phyloP scores from a whole-genome alignment of 148 eudicot genomes.

The Nepenthes gracilis region DNA sequence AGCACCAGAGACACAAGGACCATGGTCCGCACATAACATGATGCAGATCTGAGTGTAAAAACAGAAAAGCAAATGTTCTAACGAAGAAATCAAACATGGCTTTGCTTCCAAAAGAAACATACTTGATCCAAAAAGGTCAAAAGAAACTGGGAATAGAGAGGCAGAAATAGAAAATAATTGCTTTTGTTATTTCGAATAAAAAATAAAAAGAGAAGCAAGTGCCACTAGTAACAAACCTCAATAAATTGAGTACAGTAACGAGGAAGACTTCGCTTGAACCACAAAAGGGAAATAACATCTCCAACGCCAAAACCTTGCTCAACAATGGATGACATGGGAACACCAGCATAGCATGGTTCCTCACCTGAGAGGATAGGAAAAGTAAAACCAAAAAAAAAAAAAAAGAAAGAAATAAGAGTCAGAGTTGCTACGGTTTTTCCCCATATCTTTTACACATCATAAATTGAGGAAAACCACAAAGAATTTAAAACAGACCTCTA shows the following conservation, averaged over 20 bases:
- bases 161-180: no score
- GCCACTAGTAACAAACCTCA: conserved; percentile 38
- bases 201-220: background rate
- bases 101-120: background rate
- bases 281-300: conserved; percentile 89
- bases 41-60: conserved; percentile 57
- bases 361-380: conserved; percentile 48
- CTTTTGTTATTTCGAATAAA: no score
- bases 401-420: background rate
- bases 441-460: background rate
- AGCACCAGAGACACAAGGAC: conserved; percentile 99
- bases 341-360: conserved; percentile 95
- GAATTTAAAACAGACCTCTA: conserved; percentile 40
- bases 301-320: conserved; percentile 95
- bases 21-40: conserved; percentile 98
- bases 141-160: no score
- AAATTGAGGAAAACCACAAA: background rate
- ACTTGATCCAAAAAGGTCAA: background rate
- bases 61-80: background rate
- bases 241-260: conserved; percentile 91
- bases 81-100: background rate
- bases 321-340: conserved; percentile 90
- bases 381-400: background rate
- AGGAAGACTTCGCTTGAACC: conserved; percentile 99
- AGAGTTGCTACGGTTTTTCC: background rate